Evolutionary conservation across 768 basidiomycete genomes (phyloP).

Genomic region (Hortiboletus campestris): DNA sequence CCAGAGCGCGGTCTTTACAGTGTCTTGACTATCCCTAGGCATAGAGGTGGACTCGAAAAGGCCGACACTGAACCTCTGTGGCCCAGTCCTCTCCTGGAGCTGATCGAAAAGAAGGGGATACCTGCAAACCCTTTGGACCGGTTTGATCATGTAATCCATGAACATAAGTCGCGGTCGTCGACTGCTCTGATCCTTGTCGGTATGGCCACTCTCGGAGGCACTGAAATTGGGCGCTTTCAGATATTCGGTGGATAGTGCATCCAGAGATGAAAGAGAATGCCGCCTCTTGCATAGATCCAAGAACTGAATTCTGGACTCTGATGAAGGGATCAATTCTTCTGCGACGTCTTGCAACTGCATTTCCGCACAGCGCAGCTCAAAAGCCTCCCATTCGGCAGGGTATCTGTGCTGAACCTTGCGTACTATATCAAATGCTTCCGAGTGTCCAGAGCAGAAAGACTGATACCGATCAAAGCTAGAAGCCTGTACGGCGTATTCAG

Average conservation of each 20-base stretch:
- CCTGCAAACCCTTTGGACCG: constrained; percentile 93
- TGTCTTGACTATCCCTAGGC: constrained; percentile 4
- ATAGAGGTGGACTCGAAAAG: neutral
- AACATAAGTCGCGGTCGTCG: constrained; percentile 53
- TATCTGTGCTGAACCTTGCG: constrained; percentile 62
- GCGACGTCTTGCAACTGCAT: constrained; percentile 21
- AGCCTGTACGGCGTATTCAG: constrained; percentile 46
- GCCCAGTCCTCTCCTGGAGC: constrained; percentile 36
- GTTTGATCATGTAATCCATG: constrained; percentile 92
- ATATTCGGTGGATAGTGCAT: constrained; percentile 36
- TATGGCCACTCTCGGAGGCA: constrained; percentile 31
- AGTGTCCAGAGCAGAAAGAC: constrained; percentile 83
- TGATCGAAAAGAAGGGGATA: constrained; percentile 89
- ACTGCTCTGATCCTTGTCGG: constrained; percentile 24
- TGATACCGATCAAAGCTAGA: constrained; percentile 77
- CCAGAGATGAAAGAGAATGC: constrained; percentile 52
- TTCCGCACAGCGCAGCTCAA: constrained; percentile 70
- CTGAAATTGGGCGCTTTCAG: constrained; percentile 34
- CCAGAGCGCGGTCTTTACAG: constrained; percentile 47
- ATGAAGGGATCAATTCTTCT: constrained; percentile 1
- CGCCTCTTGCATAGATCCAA: constrained; percentile 38
- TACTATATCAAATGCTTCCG: constrained; percentile 74
- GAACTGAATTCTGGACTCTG: constrained; percentile 7
- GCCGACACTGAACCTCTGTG: constrained; percentile 1
- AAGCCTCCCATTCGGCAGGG: constrained; percentile 76